Evolutionary conservation across 2,329 filamentous ascomycete genomes (phyloP).

Genomic region (Alternaria infectoria): DNA sequence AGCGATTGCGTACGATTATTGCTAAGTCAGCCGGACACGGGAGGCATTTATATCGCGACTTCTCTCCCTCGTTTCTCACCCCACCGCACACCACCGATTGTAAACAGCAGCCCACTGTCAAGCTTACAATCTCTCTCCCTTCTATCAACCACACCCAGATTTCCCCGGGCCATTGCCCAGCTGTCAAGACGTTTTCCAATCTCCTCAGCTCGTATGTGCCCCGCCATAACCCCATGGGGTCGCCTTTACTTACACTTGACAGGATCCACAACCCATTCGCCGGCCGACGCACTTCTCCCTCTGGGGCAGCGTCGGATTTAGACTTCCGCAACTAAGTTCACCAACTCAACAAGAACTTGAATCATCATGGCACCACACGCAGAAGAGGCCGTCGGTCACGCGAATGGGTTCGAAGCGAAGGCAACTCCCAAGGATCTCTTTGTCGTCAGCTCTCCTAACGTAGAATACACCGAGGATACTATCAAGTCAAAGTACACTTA

Average conservation of each 20-base stretch:
- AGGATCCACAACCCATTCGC: conserved; percentile 96
- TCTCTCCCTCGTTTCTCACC: conserved; percentile 7
- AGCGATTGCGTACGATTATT: conserved; percentile 22
- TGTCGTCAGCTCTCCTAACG: conserved; percentile 89
- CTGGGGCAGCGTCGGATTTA: conserved; percentile 76
- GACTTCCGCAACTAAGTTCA: conserved; percentile 49
- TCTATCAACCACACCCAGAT: conserved; percentile 18
- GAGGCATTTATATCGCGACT: conserved; percentile 26
- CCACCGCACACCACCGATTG: conserved; percentile 13
- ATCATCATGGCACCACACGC: conserved; percentile 91
- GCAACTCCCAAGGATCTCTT: conserved; percentile 69
- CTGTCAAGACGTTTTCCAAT: conserved; percentile 98
- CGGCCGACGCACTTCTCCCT: conserved; percentile 89
- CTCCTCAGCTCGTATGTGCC: conserved; percentile 88
- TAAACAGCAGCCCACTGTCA: conserved; percentile 13
- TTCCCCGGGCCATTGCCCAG: conserved; percentile 54
- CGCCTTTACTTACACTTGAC: conserved; percentile 30
- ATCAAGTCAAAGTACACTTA: conserved; percentile 97
- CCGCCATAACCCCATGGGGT: conserved; percentile 15
- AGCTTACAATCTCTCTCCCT: conserved; percentile 10
- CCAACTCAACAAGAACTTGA: conserved; percentile 30
- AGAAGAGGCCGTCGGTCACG: conserved; percentile 64
- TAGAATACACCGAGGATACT: conserved; percentile 83
- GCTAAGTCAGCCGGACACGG: conserved; percentile 26
- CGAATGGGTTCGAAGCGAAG: conserved; percentile 58